Base-by-base conservation (phyloP, 2,329 filamentous ascomycete genomes). In the Lasiodiplodia gonubiensis region DNA sequence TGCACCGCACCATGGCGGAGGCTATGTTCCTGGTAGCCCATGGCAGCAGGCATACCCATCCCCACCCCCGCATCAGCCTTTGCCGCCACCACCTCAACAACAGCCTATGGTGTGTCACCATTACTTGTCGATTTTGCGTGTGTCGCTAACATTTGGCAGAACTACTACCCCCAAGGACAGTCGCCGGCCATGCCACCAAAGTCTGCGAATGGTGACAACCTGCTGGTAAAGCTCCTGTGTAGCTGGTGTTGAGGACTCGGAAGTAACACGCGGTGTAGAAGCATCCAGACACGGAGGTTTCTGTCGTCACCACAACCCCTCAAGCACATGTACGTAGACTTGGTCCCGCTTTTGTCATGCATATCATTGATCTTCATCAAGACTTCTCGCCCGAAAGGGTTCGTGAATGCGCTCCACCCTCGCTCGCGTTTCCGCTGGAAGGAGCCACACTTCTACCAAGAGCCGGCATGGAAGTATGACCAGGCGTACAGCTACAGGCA, bases 321-420 rank as follows among this genome's bases (percentile, higher is more conserved):
- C 42, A 8, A 8, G 18, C 16, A 21, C 42, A 37, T 63, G 59
- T 63, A 63, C 30, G 59, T 63, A 63, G 59, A 39, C 53, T 10
- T 35, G 10, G 23, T 6, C 6, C 12, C 6, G 6, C 12, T n/a
- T 33, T 33, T 18, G 2, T 6, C 21, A 21, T 51, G 11, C 42
- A 51, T 18, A 33, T n/a, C 18, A 35, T 51, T 63, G 46, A 63
- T 37, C n/a, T 11, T 16, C 12, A 4, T 37, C 18, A 63, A 63
- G 59, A 23, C 42, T 2, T 27, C 27, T 21, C 42, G 27, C 3
- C 74, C 37, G 68, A 72, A 57, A 74, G 73, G 72, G 64, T 69
- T 2, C 71, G 73, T 2, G 70, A 76, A 48, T 73, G 74, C 39
- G 18, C 53, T 66, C 49, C 57, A 57, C 23, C n/a, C 51, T n/a